Conservation (phyloP, 148 eudicot genomes). For the Selenicereus undatus region DNA sequence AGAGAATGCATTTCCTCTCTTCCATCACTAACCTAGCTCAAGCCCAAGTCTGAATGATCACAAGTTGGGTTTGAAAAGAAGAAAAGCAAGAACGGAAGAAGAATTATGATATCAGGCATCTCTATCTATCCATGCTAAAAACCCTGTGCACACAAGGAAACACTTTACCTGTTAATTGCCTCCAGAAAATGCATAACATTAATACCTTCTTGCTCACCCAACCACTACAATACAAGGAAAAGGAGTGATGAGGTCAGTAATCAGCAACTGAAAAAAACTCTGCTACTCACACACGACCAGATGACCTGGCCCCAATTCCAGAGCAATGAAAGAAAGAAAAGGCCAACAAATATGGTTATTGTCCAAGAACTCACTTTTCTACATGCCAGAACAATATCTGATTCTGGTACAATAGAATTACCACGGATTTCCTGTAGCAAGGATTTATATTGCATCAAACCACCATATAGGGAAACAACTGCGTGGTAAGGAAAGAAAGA, state of each 20-base stretch:
- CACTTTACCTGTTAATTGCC: slow-evolving; percentile 66
- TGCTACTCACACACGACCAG: neutral
- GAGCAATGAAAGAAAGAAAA: neutral
- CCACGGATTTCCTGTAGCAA: slow-evolving; percentile 70
- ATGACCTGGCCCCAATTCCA: neutral
- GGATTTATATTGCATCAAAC: slow-evolving; percentile 5
- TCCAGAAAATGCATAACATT: slow-evolving; percentile 77
- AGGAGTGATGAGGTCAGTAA: neutral
- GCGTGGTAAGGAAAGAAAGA: slow-evolving; percentile 9
- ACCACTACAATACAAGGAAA: slow-evolving; percentile 45
- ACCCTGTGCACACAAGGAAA: neutral
- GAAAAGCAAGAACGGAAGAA: neutral
- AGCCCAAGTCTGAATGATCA: neutral
- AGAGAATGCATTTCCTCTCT: neutral
- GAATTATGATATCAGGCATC: neutral
- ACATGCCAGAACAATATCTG: slow-evolving; percentile 73
- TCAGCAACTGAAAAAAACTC: neutral
- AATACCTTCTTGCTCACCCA: slow-evolving; percentile 70
- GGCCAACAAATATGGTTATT: neutral
- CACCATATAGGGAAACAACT: neutral
- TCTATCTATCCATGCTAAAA: neutral
- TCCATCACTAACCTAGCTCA: slow-evolving; percentile 1
- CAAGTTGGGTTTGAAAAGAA: neutral
- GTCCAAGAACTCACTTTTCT: slow-evolving; percentile 57
- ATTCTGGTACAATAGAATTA: slow-evolving; percentile 58